phyloP scores from a whole-genome alignment of 495 filamentous ascomycete genomes.

The Rostrohypoxylon terebratum region DNA sequence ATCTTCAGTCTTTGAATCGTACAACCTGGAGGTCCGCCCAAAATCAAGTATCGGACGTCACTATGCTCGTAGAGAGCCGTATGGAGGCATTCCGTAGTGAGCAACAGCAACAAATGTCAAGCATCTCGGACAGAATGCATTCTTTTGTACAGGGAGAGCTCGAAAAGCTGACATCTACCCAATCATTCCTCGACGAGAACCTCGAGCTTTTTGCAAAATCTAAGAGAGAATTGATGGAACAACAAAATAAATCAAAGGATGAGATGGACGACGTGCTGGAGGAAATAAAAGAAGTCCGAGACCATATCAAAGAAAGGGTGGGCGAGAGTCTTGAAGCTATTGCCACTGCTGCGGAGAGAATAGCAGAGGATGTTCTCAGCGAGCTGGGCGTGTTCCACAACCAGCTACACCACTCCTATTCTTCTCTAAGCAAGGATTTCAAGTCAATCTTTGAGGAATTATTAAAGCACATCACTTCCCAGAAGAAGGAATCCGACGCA shows the following conservation, averaged over 20 bases:
- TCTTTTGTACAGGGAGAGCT: conserved; percentile 79
- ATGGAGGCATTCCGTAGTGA: conserved; percentile 74
- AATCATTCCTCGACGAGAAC: conserved; percentile 75
- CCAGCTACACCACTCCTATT: conserved; percentile 87
- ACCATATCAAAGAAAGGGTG: conserved; percentile 86
- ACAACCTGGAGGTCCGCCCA: conserved; percentile 82
- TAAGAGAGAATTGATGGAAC: conserved; percentile 72
- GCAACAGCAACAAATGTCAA: conserved; percentile 75
- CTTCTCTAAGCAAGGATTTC: conserved; percentile 88
- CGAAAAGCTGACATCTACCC: conserved; percentile 71
- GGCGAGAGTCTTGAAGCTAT: conserved; percentile 87
- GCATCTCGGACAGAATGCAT: conserved; percentile 75
- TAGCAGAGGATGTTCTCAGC: conserved; percentile 89
- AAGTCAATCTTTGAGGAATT: conserved; percentile 86
- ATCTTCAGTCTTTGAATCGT: conserved; percentile 83
- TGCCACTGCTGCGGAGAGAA: conserved; percentile 84
- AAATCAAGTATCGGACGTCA: conserved; percentile 76
- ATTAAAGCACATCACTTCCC: conserved; percentile 75
- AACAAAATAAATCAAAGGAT: conserved; percentile 77
- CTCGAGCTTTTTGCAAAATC: conserved; percentile 71
- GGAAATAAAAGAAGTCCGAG: conserved; percentile 87
- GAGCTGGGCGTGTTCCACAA: conserved; percentile 85
- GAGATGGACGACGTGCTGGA: conserved; percentile 92
- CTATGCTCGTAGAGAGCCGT: conserved; percentile 76
- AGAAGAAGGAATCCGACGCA: conserved; percentile 79